Conservation (phyloP, 1,139 yeast species). For the Pichia sp. region DNA sequence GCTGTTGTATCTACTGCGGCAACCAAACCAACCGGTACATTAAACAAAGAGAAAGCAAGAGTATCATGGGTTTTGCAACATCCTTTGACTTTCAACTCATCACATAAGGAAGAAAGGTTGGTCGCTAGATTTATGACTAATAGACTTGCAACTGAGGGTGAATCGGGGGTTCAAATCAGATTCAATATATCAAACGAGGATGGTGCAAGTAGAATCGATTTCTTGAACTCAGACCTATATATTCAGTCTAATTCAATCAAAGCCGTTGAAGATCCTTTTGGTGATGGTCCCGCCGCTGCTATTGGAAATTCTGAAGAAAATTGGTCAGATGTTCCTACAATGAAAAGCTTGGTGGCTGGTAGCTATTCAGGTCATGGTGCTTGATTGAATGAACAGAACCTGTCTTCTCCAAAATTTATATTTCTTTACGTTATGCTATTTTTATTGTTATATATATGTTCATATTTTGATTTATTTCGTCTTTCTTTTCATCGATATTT, state of each 20-base stretch:
- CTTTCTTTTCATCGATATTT: too few relatives aligned
- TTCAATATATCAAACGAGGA: conserved; percentile 35
- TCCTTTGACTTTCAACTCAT: conserved; percentile 36
- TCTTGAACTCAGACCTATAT: conserved; percentile 14
- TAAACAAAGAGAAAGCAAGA: conserved; percentile 75
- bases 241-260: conserved; percentile 14
- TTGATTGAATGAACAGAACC: too few relatives aligned
- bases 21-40: conserved; percentile 85
- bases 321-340: conserved; percentile 25
- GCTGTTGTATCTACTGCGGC: conserved; percentile 59
- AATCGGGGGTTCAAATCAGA: conserved; percentile 62
- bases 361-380: conserved; percentile 25
- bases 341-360: conserved; percentile 28
- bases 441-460: background rate
- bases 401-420: too few relatives aligned
- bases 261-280: conserved; percentile 25
- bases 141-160: conserved; percentile 54
- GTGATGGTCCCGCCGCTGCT: conserved; percentile 6
- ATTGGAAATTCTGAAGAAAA: conserved; percentile 11
- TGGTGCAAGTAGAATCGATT: conserved; percentile 14
- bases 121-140: conserved; percentile 67
- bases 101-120: conserved; percentile 45
- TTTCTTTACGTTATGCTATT: background rate
- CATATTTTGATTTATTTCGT: background rate
- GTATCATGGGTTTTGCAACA: conserved; percentile 68